Conservation (phyloP, 2,329 filamentous ascomycete genomes). For the Talaromyces sp. region DNA sequence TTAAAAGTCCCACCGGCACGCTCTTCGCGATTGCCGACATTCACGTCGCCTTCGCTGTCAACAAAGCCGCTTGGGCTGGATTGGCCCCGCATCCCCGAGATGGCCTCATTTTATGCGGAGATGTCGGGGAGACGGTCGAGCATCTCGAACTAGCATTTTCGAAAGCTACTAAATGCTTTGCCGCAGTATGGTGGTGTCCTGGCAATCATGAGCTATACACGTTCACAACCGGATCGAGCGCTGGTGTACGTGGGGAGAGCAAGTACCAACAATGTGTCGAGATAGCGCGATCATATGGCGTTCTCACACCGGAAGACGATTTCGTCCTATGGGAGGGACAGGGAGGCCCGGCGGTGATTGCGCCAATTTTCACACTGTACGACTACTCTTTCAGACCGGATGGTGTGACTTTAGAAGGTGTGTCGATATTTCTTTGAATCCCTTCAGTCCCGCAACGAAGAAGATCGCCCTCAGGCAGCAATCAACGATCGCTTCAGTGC, state of each 20-base stretch:
- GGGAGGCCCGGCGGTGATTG: conserved; percentile 16
- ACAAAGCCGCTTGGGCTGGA: conserved; percentile 13
- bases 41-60: conserved; percentile 10
- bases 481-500: too few species aligned
- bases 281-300: conserved; percentile 11
- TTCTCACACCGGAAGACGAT: conserved; percentile 16
- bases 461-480: background rate
- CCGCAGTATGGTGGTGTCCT: conserved; percentile 18
- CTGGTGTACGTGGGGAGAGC: conserved; percentile 8
- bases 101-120: conserved; percentile 17
- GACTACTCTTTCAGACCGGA: conserved; percentile 17
- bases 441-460: background rate
- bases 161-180: conserved; percentile 11
- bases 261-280: conserved; percentile 19
- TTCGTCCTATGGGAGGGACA: conserved; percentile 16
- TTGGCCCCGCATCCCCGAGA: conserved; percentile 17
- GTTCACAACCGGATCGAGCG: conserved; percentile 11
- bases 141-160: conserved; percentile 16
- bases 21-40: conserved; percentile 18
- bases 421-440: background rate
- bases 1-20: conserved; percentile 7
- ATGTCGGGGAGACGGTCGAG: conserved; percentile 16
- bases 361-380: conserved; percentile 17
- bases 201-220: conserved; percentile 18
- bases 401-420: conserved; percentile 14